A percentile compares a stretch with the other conserved stretches of the same genome.
These are phyloP conservation scores for Alternaria conjuncta DNA, from an alignment of 2,329 filamentous ascomycete genomes.

Conservation along the genomic window DNA sequence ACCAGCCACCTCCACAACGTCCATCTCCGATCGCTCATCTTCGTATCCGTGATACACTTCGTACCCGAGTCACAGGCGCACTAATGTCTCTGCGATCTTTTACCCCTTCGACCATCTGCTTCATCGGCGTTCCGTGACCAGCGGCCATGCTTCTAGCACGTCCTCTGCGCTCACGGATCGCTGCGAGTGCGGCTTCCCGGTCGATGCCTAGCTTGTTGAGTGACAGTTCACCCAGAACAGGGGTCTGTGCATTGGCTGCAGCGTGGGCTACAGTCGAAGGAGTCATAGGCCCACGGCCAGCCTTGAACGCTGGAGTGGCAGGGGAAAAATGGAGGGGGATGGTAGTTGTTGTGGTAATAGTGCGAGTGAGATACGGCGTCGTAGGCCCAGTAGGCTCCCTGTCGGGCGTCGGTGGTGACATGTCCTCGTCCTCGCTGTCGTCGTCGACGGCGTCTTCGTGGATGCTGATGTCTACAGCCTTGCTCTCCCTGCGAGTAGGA, in stretches of 20 bases:
- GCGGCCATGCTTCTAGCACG: slow-evolving; percentile 72
- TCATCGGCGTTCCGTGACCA: slow-evolving; percentile 66
- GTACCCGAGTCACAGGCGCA: slow-evolving; percentile 48
- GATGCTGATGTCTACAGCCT: slow-evolving; percentile 29
- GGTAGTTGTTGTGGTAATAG: slow-evolving; percentile 56
- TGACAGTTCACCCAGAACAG: slow-evolving; percentile 40
- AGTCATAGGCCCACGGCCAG: slow-evolving; percentile 34
- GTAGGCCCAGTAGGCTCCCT: slow-evolving; percentile 32
- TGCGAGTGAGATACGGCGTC: slow-evolving; percentile 48
- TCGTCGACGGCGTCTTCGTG: slow-evolving; percentile 44
- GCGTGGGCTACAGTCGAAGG: slow-evolving; percentile 47
- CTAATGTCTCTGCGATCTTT: slow-evolving; percentile 56
- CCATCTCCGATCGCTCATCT: slow-evolving; percentile 5
- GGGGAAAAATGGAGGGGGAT: slow-evolving; percentile 57
- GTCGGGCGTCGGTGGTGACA: slow-evolving; percentile 26
- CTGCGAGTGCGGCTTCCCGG: slow-evolving; percentile 75
- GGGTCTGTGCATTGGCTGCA: slow-evolving; percentile 36
- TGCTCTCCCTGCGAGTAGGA: slow-evolving; percentile 19
- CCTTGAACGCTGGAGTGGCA: slow-evolving; percentile 42
- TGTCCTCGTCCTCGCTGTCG: slow-evolving; percentile 40
- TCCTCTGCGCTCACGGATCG: slow-evolving; percentile 75
- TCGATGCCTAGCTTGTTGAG: slow-evolving; percentile 51
- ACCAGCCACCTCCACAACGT: background rate
- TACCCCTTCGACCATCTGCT: slow-evolving; percentile 62
- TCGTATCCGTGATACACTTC: slow-evolving; percentile 35